Evolutionary conservation across 805 yeast species (phyloP), one percentile per base, ranked within the genome.

Genomic region (Kazachstania martiniae): DNA sequence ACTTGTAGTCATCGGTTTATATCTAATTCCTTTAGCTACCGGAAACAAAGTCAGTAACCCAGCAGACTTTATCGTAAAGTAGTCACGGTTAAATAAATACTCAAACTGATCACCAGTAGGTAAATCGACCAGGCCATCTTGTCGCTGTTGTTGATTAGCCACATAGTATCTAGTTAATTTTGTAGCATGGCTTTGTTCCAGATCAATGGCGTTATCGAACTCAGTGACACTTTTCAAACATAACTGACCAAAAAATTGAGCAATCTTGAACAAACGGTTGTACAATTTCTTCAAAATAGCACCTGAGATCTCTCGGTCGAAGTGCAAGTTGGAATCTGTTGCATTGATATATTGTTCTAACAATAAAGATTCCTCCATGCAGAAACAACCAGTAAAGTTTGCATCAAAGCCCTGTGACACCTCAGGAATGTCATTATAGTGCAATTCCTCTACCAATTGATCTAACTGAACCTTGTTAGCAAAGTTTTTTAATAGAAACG

Each of bases 31-130:
- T 6, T 29, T 33, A 2, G 55, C 53, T 8, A 17, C 24, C 2
- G 60, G 57, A 19, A 48, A 47, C 4, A 55, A 37, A 3, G 52
- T 41, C 5, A 55, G 18, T 8, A 55, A 15, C n/a, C 60, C 59
- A 0, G 44, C 25, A 3, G 49, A 37, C 21, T 32, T 23, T 19
- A 38, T 39, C 9, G 38, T 33, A 18, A 36, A 34, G 29, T 32
- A 52, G 12, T 49, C 47, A 8, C 35, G 31, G 12, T 38, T 31
- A 19, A 38, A 35, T 8, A 34, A 34, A 23, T 46, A 47, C 14
- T 42, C 41, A 18, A 47, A 34, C 2, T 35, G 21, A 18, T 45
- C 49, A 14, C 47, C 49, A 9, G 28, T 36, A 8, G 43, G 39
- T 6, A 40, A 19, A 10, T 14, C 26, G n/a, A 14, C 18, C 16